Evolutionary conservation across 805 yeast species (phyloP).

Genomic region (Kodamaea laetipori): DNA sequence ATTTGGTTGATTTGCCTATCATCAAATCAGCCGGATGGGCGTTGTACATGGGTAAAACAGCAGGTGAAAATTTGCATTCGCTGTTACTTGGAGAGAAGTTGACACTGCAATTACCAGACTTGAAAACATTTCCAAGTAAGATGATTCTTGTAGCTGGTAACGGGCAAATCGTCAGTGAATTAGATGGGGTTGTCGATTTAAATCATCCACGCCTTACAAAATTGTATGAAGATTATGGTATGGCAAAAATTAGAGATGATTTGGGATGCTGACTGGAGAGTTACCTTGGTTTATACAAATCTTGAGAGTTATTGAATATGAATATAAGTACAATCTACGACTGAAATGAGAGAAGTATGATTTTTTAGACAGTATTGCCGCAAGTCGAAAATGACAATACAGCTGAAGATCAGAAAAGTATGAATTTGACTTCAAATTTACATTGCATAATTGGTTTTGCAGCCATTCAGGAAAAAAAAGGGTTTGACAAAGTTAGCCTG

Average conservation of each 20-base stretch:
- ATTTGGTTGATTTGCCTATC: slow-evolving; percentile 41
- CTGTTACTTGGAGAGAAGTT: slow-evolving; percentile 30
- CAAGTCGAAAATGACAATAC: too few relatives aligned
- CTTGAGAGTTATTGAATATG: too few relatives aligned
- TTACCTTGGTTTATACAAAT: too few relatives aligned
- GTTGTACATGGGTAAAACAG: slow-evolving; percentile 42
- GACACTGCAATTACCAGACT: slow-evolving; percentile 37
- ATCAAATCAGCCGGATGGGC: slow-evolving; percentile 51
- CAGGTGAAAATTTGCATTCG: slow-evolving; percentile 38
- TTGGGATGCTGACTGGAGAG: too few relatives aligned
- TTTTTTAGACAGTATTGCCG: too few relatives aligned
- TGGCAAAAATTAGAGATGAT: slow-evolving; percentile 44
- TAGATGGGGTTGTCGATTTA: slow-evolving; percentile 35
- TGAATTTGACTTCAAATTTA: too few relatives aligned
- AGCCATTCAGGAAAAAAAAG: too few relatives aligned
- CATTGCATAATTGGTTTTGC: too few relatives aligned
- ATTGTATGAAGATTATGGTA: slow-evolving; percentile 45
- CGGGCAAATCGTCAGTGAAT: slow-evolving; percentile 39
- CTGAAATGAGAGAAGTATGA: too few relatives aligned
- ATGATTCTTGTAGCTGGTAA: slow-evolving; percentile 46
- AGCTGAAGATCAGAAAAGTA: too few relatives aligned
- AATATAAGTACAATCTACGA: too few relatives aligned
- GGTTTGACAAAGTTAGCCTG: too few relatives aligned
- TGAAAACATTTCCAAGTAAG: slow-evolving; percentile 37
- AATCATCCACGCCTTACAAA: slow-evolving; percentile 36